A percentile compares a stretch with the other conserved stretches of the same genome.
These are phyloP conservation scores for Septoria linicola DNA, from an alignment of 2,329 filamentous ascomycete genomes.

Conservation along the genomic window DNA sequence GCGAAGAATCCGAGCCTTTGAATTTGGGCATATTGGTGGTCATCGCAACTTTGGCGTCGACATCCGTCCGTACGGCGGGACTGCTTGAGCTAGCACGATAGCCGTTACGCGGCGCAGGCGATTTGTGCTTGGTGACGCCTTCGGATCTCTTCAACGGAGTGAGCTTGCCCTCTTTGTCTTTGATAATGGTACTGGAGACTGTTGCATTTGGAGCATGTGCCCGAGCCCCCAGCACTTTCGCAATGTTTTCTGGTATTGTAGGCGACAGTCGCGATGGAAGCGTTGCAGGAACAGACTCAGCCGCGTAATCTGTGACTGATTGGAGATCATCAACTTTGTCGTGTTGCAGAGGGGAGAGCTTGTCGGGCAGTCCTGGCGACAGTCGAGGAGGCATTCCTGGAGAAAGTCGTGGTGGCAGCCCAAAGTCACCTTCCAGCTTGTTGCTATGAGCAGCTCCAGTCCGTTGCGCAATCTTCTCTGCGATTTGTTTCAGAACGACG, in stretches of 20 bases:
- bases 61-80: constrained; percentile 28
- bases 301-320: background rate
- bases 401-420: constrained; percentile 23
- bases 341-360: constrained; percentile 24
- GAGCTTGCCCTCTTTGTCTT: constrained; percentile 27
- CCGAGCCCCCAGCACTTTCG: constrained; percentile 50
- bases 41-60: constrained; percentile 22
- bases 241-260: constrained; percentile 56
- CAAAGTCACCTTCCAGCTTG: constrained; percentile 10
- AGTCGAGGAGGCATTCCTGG: constrained; percentile 23
- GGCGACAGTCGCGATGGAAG: constrained; percentile 59
- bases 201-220: constrained; percentile 28
- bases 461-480: background rate
- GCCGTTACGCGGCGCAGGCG: constrained; percentile 33
- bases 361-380: constrained; percentile 25
- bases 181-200: constrained; percentile 13
- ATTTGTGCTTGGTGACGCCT: constrained; percentile 29
- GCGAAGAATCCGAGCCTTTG: constrained; percentile 21
- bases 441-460: constrained; percentile 4
- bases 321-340: background rate
- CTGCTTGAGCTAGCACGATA: constrained; percentile 34
- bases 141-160: constrained; percentile 24
- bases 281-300: constrained; percentile 24
- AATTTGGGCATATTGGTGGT: constrained; percentile 13
- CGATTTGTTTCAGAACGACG: background rate